These are phyloP conservation scores for Hydrangea macrophylla DNA, from an alignment of 148 eudicot genomes.

Conservation along the genomic window DNA sequence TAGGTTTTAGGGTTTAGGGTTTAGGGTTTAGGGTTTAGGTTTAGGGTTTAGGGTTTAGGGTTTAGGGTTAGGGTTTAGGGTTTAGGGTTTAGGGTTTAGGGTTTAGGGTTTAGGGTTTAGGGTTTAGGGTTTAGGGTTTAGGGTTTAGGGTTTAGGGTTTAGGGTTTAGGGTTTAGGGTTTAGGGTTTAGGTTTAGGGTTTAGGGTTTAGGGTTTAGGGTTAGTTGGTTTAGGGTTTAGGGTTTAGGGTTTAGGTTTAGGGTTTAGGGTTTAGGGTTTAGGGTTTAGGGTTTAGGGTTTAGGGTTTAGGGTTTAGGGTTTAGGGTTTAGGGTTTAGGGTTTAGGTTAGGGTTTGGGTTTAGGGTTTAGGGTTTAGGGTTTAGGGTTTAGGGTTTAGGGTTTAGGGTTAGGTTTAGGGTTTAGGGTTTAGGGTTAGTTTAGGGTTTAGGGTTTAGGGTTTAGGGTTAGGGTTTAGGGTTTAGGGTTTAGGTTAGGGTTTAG, in stretches of 20 bases:
- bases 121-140: conserved; percentile 8
- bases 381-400: not conserved
- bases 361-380: conserved; percentile 5
- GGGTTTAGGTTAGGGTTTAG: not conserved
- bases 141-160: conserved; percentile 5
- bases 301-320: not conserved
- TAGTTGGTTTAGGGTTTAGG: no score
- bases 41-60: conserved; percentile 6
- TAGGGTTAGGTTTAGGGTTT: not conserved
- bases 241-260: no score
- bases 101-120: conserved; percentile 5
- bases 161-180: conserved; percentile 5
- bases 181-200: conserved; percentile 3
- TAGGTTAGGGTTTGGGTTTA: not conserved
- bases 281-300: no score
- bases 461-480: not conserved
- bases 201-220: not conserved
- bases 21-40: not conserved
- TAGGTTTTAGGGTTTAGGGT: conserved; percentile 4
- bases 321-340: not conserved
- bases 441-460: not conserved
- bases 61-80: conserved; percentile 8
- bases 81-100: conserved; percentile 8
- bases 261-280: no score
- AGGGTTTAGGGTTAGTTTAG: no score